A percentile compares a stretch with the other conserved stretches of the same genome.
phyloP scores from a whole-genome alignment of 768 basidiomycete genomes.

The Rossbeevera mucosa region DNA sequence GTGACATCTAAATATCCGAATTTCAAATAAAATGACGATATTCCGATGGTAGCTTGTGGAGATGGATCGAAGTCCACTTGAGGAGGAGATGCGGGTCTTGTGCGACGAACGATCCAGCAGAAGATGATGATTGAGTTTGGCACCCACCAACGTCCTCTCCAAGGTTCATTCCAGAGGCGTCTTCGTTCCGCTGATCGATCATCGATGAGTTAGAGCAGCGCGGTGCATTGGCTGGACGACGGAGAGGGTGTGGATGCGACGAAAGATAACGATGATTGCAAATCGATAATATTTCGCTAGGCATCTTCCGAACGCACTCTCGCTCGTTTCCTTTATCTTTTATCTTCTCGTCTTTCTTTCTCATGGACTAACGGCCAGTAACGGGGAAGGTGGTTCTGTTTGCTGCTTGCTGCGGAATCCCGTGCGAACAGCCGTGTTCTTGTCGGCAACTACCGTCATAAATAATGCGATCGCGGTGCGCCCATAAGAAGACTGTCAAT shows the following conservation, averaged over 20 bases:
- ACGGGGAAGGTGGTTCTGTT: background rate
- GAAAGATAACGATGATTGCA: background rate
- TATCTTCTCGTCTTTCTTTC: background rate
- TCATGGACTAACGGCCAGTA: background rate
- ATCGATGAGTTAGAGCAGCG: no score
- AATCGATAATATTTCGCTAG: conserved; percentile 1
- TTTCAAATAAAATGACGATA: conserved; percentile 1
- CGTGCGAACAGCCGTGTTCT: background rate
- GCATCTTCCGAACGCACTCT: background rate
- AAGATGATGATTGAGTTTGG: background rate
- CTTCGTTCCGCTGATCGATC: background rate
- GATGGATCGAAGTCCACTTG: background rate
- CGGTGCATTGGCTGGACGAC: background rate
- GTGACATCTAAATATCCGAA: background rate
- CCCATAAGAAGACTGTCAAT: background rate
- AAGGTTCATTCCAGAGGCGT: background rate
- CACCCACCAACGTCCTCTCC: background rate
- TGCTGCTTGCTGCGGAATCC: background rate
- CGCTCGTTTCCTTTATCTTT: background rate
- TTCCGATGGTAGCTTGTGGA: background rate
- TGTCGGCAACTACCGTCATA: background rate
- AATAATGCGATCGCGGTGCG: background rate
- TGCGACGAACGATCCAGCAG: background rate
- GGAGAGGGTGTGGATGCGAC: background rate
- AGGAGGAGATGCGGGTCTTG: background rate